Evolutionary conservation across 352 stramenopile genomes (phyloP).

Genomic region (Phytopythium helicoides): DNA sequence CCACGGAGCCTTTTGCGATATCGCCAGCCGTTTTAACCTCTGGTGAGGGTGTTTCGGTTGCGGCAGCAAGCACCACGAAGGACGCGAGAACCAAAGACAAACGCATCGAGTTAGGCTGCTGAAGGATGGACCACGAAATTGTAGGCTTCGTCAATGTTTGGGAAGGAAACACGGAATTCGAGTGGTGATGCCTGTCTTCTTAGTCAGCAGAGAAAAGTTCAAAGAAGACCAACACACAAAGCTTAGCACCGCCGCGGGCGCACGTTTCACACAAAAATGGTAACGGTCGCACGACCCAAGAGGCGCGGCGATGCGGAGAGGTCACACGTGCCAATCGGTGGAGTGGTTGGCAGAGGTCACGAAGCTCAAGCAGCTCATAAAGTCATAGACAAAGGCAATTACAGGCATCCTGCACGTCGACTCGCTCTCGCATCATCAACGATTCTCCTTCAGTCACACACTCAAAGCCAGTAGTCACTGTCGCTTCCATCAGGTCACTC

Average conservation of each 20-base stretch:
- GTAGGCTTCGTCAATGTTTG: slow-evolving; percentile 9
- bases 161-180: too few relatives aligned
- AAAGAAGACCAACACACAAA: too few relatives aligned
- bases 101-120: neutral
- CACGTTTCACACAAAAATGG: too few relatives aligned
- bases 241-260: too few relatives aligned
- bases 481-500: neutral
- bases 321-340: too few relatives aligned
- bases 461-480: neutral
- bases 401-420: slow-evolving; percentile 7
- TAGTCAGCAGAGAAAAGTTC: too few relatives aligned
- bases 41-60: neutral
- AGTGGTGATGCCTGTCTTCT: too few relatives aligned
- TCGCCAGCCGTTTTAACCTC: neutral
- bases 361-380: slow-evolving; percentile 6
- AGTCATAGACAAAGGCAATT: slow-evolving; percentile 6
- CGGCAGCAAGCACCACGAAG: neutral
- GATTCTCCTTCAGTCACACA: neutral
- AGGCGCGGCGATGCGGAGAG: too few relatives aligned
- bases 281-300: too few relatives aligned
- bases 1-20: too few relatives aligned
- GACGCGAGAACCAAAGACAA: neutral
- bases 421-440: neutral
- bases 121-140: slow-evolving; percentile 4
- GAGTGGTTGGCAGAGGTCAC: too few relatives aligned